A percentile compares a stretch with the other conserved stretches of the same genome.
phyloP scores from a whole-genome alignment of 805 yeast genomes.

The Nakazawaea molendinolei region DNA sequence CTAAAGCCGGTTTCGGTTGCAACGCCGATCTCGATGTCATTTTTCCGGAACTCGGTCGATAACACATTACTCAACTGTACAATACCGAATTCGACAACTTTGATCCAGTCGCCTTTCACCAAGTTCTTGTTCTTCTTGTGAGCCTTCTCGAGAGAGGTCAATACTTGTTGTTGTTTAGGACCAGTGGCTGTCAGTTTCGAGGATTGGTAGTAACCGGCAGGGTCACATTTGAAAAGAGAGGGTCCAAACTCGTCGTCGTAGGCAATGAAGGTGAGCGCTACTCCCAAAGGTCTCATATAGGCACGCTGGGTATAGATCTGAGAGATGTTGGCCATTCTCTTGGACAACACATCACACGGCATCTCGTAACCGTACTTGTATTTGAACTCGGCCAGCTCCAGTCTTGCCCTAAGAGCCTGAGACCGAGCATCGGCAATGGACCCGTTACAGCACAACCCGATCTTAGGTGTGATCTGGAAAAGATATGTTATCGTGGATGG shows the following conservation, averaged over 20 bases:
- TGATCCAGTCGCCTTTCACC: conserved; percentile 79
- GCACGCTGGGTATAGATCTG: conserved; percentile 97
- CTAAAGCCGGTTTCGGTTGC: conserved; percentile 71
- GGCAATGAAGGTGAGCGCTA: conserved; percentile 80
- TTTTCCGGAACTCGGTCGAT: conserved; percentile 89
- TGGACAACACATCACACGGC: conserved; percentile 90
- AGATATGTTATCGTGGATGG: conserved; percentile 81
- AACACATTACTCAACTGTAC: conserved; percentile 78
- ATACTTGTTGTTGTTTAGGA: conserved; percentile 95
- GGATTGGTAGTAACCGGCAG: conserved; percentile 93
- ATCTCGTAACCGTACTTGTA: conserved; percentile 94
- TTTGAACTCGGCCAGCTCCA: conserved; percentile 94
- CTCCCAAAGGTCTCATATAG: conserved; percentile 97
- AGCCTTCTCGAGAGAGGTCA: conserved; percentile 83
- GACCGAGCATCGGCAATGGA: conserved; percentile 94
- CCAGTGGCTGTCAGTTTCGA: conserved; percentile 93
- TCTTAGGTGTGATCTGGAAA: conserved; percentile 70
- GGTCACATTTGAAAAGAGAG: conserved; percentile 85
- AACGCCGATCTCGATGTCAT: conserved; percentile 89
- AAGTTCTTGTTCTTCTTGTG: conserved; percentile 54
- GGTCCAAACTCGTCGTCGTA: conserved; percentile 91
- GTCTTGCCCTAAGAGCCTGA: conserved; percentile 81
- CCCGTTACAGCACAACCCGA: conserved; percentile 92
- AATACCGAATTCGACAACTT: conserved; percentile 85
- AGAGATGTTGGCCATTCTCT: conserved; percentile 91